Percentiles rank a stretch among this genome's conserved stretches.
Evolutionary conservation across 768 basidiomycete genomes (phyloP).

Genomic region (Sporobolomyces roseus): DNA sequence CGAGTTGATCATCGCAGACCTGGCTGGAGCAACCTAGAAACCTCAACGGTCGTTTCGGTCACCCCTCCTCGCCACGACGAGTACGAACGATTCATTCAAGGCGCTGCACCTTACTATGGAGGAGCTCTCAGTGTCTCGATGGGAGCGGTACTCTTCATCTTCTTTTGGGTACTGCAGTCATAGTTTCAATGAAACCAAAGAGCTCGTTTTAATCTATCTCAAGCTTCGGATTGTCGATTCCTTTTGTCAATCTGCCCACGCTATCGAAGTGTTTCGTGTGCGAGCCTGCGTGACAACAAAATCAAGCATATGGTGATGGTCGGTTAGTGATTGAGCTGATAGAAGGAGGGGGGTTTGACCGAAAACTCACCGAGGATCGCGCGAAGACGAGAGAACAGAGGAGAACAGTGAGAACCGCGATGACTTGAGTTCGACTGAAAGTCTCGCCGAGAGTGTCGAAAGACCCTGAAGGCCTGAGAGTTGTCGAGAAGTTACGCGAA

Average conservation of each 20-base stretch:
- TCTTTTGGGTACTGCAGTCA: slow-evolving; percentile 62
- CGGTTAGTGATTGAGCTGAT: not conserved
- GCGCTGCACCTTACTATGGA: slow-evolving; percentile 92
- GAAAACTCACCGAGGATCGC: not conserved
- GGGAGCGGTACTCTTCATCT: slow-evolving; percentile 79
- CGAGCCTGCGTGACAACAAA: too few relatives aligned
- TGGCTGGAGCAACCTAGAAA: slow-evolving; percentile 74
- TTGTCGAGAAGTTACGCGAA: not conserved
- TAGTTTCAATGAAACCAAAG: not conserved
- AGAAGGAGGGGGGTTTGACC: not conserved
- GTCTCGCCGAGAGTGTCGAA: not conserved
- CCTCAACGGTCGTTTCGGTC: slow-evolving; percentile 72
- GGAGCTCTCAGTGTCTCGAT: slow-evolving; percentile 84
- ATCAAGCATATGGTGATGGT: not conserved
- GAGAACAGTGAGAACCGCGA: not conserved
- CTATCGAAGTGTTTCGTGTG: not conserved
- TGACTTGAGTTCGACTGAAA: slow-evolving; percentile 1
- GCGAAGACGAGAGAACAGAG: slow-evolving; percentile 2
- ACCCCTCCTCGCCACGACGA: slow-evolving; percentile 92
- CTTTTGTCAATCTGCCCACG: too few relatives aligned
- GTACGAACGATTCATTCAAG: slow-evolving; percentile 89
- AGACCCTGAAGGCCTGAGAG: slow-evolving; percentile 1
- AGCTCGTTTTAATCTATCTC: not conserved
- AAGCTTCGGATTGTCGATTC: too few relatives aligned
- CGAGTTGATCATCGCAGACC: slow-evolving; percentile 83